Base-by-base conservation (phyloP, 495 filamentous ascomycete species). In the Penicillium steckii region DNA sequence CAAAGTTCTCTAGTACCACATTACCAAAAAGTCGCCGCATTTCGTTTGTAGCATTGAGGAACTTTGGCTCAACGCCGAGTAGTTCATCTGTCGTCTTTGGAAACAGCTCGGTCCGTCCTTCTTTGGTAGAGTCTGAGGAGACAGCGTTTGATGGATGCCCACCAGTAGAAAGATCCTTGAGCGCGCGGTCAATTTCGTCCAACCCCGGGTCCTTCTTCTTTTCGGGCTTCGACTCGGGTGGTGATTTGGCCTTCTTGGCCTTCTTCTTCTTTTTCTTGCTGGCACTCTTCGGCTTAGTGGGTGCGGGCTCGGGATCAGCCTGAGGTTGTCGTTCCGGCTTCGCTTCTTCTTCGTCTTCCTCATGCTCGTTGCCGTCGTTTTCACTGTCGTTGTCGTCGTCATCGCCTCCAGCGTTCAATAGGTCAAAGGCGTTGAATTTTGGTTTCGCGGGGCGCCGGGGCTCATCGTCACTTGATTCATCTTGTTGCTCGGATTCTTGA, bases 11-110 rank as follows among this genome's bases (percentile, higher is more conserved):
- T 48, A 94, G 72, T 8, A 88, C 87, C 23, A 87, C 82, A 48
- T 85, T 85, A 0, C 94, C 94, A 70, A 99, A 99, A 2, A 99
- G 71, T 53, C 83, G 85, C 35, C 89, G 86, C 91, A 99, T 97
- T 70, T 99, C 94, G 57, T 96, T 95, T 5, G 81, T 78, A 12
- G 88, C 88, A 63, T 95, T 95, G 9, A 99, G 80, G 55, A 88
- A 82, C 53, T 86, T 80, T 1, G 87, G 80, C 40, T 94, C 91
- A 48, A 97, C 81, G 9, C 80, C 73, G 1, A 97, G 72, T 25
- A 95, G 72, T n/a, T 82, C 67, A 35, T 67, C 61, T n/a, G 69
- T 69, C 1, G 62, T 70, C 51, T 69, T 74, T 1, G 71, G 54
- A 48, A 73, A 77, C 56, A 57, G 72, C 75, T 29, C 83, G 63